Evolutionary conservation across 331 rosid species (phyloP).

Genomic region (Rhamnella rubrinervis): DNA sequence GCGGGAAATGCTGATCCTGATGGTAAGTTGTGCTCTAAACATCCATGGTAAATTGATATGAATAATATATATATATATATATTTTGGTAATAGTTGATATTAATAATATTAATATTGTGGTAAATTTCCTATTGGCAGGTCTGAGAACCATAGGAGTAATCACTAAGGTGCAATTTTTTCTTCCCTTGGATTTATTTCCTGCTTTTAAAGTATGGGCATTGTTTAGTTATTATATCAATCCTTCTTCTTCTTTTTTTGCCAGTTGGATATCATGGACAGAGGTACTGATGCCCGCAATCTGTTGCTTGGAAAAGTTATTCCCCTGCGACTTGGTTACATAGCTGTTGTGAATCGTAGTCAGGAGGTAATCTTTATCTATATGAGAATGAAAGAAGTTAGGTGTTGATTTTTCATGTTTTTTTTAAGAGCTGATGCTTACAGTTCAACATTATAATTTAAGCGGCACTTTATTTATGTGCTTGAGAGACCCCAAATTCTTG

Average conservation of each 20-base stretch:
- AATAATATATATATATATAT: constrained; percentile 8
- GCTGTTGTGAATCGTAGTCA: constrained; percentile 98
- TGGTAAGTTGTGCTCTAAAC: constrained; percentile 44
- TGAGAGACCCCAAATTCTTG: too few relatives aligned
- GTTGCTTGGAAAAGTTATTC: constrained; percentile 85
- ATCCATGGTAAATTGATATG: constrained; percentile 11
- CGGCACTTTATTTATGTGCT: not conserved
- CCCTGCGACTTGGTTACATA: constrained; percentile 90
- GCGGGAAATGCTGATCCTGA: constrained; percentile 98
- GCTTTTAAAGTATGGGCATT: not conserved
- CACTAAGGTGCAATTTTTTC: constrained; percentile 66
- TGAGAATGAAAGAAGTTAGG: not conserved
- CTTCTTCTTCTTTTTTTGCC: constrained; percentile 21
- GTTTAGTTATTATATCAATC: constrained; percentile 9
- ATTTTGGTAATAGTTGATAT: too few relatives aligned
- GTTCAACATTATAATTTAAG: not conserved
- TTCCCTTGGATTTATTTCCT: constrained; percentile 10
- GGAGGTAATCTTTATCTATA: constrained; percentile 57
- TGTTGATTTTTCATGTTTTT: constrained; percentile 9
- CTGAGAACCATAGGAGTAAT: constrained; percentile 91
- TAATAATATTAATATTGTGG: constrained; percentile 1
- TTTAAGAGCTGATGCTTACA: not conserved
- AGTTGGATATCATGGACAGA: constrained; percentile 99
- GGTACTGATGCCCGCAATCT: constrained; percentile 97
- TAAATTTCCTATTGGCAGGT: constrained; percentile 52